Percentiles rank a stretch among this genome's conserved stretches.
Conservation (phyloP, 1,284 basidiomycete species). For the Fereydounia khargensis region DNA sequence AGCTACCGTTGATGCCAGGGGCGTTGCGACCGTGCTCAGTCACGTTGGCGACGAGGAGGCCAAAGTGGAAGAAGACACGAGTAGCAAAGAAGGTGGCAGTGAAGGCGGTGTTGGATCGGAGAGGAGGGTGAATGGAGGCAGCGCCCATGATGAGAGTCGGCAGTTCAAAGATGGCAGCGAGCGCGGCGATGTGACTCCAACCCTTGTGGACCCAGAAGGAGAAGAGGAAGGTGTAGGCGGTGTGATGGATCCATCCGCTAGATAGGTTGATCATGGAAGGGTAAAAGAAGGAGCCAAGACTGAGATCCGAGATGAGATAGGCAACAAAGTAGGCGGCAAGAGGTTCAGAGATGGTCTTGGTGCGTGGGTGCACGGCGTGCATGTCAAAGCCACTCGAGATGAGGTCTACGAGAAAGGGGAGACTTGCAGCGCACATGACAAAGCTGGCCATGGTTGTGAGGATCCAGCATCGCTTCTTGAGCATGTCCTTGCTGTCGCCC, state of each 20-base stretch:
- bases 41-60: conserved; percentile 31
- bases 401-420: conserved; percentile 49
- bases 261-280: conserved; percentile 51
- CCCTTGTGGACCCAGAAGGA: conserved; percentile 43
- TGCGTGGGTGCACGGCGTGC: conserved; percentile 27
- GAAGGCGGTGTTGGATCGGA: conserved; percentile 55
- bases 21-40: conserved; percentile 37
- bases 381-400: conserved; percentile 41
- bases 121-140: conserved; percentile 40
- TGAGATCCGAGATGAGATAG: conserved; percentile 50
- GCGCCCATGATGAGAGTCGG: conserved; percentile 55
- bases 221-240: conserved; percentile 46
- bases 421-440: conserved; percentile 41
- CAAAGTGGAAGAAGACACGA: conserved; percentile 49
- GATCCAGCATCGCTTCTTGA: conserved; percentile 55
- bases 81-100: conserved; percentile 51
- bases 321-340: conserved; percentile 50
- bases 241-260: conserved; percentile 54
- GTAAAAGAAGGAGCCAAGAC: conserved; percentile 50
- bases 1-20: conserved; percentile 32
- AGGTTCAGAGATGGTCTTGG: conserved; percentile 37
- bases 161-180: conserved; percentile 50
- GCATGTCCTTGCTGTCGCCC: conserved; percentile 35
- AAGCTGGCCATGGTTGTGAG: conserved; percentile 51
- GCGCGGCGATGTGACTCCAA: conserved; percentile 44